Conservation (phyloP, 495 filamentous ascomycete species). For the Neurospora sp. region DNA sequence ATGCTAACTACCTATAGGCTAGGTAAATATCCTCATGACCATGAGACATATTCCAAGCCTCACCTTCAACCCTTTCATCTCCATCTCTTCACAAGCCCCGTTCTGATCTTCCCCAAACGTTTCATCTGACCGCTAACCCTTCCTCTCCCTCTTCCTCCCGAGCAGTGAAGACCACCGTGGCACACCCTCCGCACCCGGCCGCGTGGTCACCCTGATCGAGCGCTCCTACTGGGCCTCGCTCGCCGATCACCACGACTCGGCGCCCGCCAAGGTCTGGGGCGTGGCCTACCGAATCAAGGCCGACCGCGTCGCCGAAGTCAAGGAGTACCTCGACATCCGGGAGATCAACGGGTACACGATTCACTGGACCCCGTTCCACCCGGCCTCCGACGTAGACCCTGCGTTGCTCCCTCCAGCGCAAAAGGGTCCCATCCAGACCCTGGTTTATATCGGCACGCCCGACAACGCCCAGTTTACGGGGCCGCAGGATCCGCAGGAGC, state of each 20-base stretch:
- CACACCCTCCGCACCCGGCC: conserved; percentile 73
- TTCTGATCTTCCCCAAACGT: neutral
- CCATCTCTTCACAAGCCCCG: neutral
- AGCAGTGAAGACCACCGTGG: conserved; percentile 86
- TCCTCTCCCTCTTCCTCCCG: neutral
- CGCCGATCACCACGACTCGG: conserved; percentile 52
- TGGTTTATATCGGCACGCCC: conserved; percentile 94
- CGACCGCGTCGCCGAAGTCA: conserved; percentile 65
- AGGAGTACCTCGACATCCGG: conserved; percentile 81
- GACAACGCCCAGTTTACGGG: conserved; percentile 89
- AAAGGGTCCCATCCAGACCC: conserved; percentile 28
- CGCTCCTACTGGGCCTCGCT: conserved; percentile 70
- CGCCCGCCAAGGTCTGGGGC: conserved; percentile 65
- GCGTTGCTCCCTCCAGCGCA: conserved; percentile 3
- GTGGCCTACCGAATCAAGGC: conserved; percentile 82
- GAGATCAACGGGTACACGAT: conserved; percentile 96
- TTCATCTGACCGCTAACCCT: neutral
- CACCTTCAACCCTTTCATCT: neutral
- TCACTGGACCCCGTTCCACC: conserved; percentile 75
- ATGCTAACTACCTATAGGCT: neutral
- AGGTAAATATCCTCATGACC: neutral
- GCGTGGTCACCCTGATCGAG: conserved; percentile 89
- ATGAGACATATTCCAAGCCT: neutral
- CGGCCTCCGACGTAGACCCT: conserved; percentile 34
- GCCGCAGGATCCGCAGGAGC: conserved; percentile 63